phyloP scores from a whole-genome alignment of 345 rosid genomes.

The Eucalyptus leucophloia region DNA sequence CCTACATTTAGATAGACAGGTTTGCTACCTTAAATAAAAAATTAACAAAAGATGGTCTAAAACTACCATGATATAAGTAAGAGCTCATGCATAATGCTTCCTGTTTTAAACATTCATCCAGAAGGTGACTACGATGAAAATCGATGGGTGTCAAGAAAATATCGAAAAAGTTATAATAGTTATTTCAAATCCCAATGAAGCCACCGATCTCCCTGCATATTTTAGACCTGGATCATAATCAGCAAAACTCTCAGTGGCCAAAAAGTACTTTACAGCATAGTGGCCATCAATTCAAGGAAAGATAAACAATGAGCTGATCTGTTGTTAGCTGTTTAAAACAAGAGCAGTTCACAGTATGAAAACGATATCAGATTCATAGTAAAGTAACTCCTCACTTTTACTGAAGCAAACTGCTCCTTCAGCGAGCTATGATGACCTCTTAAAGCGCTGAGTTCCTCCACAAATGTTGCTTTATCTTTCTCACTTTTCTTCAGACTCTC shows the following conservation, averaged over 20 bases:
- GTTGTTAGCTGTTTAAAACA: background rate
- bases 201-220: background rate
- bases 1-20: background rate
- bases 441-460: conserved; percentile 61
- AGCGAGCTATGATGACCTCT: conserved; percentile 67
- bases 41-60: background rate
- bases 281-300: background rate
- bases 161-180: background rate
- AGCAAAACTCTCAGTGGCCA: background rate
- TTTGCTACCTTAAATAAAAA: background rate
- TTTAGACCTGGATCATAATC: background rate
- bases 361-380: background rate
- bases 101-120: background rate
- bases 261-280: background rate
- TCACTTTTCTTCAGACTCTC: conserved; percentile 74
- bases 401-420: conserved; percentile 64
- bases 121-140: background rate
- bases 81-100: background rate
- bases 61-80: background rate
- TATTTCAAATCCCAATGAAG: background rate
- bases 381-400: conserved; percentile 42
- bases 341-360: background rate
- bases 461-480: conserved; percentile 68
- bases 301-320: background rate
- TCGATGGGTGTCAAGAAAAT: background rate